Evolutionary conservation across 2,329 filamentous ascomycete species (phyloP).

Genomic region (Fusarium hostae): DNA sequence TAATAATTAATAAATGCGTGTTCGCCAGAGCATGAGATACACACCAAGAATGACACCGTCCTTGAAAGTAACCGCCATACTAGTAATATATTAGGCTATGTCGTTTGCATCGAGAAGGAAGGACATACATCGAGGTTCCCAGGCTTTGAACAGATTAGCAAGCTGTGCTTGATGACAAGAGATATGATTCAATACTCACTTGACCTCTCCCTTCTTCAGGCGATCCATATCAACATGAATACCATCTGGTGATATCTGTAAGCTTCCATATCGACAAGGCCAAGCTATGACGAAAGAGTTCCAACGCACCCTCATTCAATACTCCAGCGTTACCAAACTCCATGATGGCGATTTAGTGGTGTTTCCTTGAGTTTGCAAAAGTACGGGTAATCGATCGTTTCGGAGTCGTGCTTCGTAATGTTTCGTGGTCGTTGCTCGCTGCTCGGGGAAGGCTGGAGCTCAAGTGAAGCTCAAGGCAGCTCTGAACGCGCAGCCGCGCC

Average conservation of each 20-base stretch:
- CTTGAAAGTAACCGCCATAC: constrained; percentile 99
- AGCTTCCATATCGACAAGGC: constrained; percentile 37
- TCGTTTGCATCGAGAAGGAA: constrained; percentile 38
- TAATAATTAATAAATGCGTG: constrained; percentile 23
- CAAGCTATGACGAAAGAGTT: constrained; percentile 39
- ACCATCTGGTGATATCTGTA: constrained; percentile 74
- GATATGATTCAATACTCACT: constrained; percentile 69
- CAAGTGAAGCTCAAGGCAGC: constrained; percentile 58
- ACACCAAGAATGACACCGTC: constrained; percentile 92
- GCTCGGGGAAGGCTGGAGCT: constrained; percentile 52
- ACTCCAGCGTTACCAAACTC: constrained; percentile 72
- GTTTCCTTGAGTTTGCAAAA: neutral
- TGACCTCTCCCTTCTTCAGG: constrained; percentile 98
- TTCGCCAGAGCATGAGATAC: constrained; percentile 31
- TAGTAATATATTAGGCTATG: constrained; percentile 53
- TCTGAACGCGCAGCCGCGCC: constrained; percentile 57
- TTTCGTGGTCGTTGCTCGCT: constrained; percentile 42
- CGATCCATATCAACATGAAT: constrained; percentile 99
- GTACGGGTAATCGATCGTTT: constrained; percentile 1
- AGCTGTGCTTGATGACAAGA: neutral
- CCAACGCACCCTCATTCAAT: constrained; percentile 69
- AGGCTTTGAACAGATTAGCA: constrained; percentile 68
- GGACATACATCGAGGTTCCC: constrained; percentile 92
- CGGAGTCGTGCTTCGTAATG: constrained; percentile 35
- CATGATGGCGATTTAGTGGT: constrained; percentile 55